These are phyloP conservation scores for Stephania yunnanensis DNA, from an alignment of 164 flowering plant species.

Conservation along the genomic window DNA sequence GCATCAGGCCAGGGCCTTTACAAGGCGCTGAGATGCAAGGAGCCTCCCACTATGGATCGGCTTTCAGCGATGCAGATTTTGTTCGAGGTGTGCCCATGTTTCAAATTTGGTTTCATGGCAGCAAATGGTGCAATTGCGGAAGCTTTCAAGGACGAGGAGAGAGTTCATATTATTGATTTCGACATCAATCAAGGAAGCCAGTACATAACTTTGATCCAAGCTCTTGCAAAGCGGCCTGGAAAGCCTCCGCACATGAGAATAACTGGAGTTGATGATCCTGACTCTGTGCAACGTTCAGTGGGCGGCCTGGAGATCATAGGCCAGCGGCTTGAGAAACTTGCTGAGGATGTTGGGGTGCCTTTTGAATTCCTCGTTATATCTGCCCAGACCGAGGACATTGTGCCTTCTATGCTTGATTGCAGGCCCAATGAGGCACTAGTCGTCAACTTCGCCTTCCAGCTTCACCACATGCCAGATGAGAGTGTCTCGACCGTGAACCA, in stretches of 20 bases:
- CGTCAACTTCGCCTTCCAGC: conserved; percentile 94
- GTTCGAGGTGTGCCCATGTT: conserved; percentile 94
- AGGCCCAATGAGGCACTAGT: conserved; percentile 61
- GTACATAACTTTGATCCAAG: conserved; percentile 69
- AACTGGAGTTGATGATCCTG: conserved; percentile 95
- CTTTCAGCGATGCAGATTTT: conserved; percentile 98
- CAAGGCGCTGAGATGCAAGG: conserved; percentile 85
- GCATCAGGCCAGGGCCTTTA: conserved; percentile 75
- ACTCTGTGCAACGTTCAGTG: conserved; percentile 74
- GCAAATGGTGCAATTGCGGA: conserved; percentile 88
- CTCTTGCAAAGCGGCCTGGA: conserved; percentile 43
- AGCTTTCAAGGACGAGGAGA: conserved; percentile 58
- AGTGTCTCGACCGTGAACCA: conserved; percentile 87
- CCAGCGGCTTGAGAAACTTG: conserved; percentile 62
- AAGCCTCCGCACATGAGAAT: conserved; percentile 54
- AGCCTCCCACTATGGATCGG: conserved; percentile 70
- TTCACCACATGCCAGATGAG: conserved; percentile 99
- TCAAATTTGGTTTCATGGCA: conserved; percentile 88
- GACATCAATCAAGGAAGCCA: conserved; percentile 96
- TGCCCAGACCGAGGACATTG: conserved; percentile 47
- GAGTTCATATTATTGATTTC: conserved; percentile 81
- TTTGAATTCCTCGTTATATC: conserved; percentile 72
- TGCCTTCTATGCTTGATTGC: conserved; percentile 57
- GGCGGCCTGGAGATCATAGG: conserved; percentile 79
- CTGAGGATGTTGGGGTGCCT: conserved; percentile 48